Base-by-base conservation (phyloP, 2,329 filamentous ascomycete species). In the Phialophora macrospora region DNA sequence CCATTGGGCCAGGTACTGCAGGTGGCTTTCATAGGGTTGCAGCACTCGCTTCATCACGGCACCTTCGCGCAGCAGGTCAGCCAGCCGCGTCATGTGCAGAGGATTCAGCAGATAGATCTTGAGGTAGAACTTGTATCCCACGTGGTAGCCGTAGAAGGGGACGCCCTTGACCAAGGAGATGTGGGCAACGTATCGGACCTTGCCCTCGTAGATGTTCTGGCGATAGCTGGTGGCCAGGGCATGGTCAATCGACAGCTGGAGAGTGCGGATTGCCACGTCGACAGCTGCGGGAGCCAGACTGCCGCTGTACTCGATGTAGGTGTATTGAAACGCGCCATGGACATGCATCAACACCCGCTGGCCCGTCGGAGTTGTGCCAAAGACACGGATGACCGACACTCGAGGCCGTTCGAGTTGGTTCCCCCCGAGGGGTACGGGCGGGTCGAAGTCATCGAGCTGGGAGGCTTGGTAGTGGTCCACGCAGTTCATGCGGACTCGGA, bases 321-420 rank as follows among this genome's bases (percentile, higher is more conserved):
- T 81, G 75, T 99, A 99, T 1, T 95, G 95, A 73, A 99, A 93
- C 24, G 92, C 93, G 66, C 96, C 95, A 78, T 98, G 95, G 63
- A 99, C 87, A 80, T 99, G 95, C 32, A 92, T 92, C 80, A 95
- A 97, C 17, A 97, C 92, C 75, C 96, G 97, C 79, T 98, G 93
- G 0, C 95, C 95, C 0, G 92, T 95, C 76, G 96, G 92, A 0
- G 94, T 97, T 3, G 93, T 89, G 0, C 95, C 95, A 78, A 98
- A 99, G 11, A 96, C 86, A 70, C 95, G 88, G 66, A 99, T 88
- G 11, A 98, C 87, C 0, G 95, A 94, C 0, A 98, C 88, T 70
- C 88, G 90, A 9, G 91, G 89, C 38, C 87, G 85, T 66, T 87
- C 88, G 68, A 83, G 80, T 55, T 81, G 82, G 28, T 81, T 85